Evolutionary conservation across 164 flowering plant species (phyloP), one percentile per base, ranked within the genome.

Genomic region (Aristolochia contorta): DNA sequence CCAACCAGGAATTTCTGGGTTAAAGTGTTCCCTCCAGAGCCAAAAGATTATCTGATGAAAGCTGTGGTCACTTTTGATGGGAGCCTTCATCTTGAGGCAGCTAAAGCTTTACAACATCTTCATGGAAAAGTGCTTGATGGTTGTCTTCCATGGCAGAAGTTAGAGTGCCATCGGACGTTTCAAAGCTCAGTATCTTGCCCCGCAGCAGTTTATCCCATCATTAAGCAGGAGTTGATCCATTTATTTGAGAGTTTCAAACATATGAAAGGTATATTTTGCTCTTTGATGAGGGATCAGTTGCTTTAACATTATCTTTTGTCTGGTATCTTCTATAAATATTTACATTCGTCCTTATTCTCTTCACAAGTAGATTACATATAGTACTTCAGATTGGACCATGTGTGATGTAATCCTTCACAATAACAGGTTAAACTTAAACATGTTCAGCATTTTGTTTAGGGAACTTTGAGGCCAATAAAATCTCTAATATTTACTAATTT

Each of bases 31-130:
- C 70, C 76, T 10, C 85, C 95, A 51, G 84, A 82, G 30, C 79
- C 80, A 22, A 80, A 76, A 66, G 90, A 86, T 74, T 45, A 58
- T 56, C 72, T 57, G 60, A 78, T 79, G 79, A 82, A 59, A 68
- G 97, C 96, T 47, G 8, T 60, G 58, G 78, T 93, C 22, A 82
- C 77, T 46, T 93, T 93, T 69, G 95, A 93, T 78, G 96, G 96
- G 23, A 77, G 79, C 67, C 64, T 90, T 24, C 93, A 90, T 82
- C 74, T 90, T 78, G 96, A 88, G 77, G 99, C 99, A 33, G 99
- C 97, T 48, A 85, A 72, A 73, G 99, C 99, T 57, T 78, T 93
- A 80, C 86, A 90, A 74, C 77, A 80, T 50, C 71, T 93, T 47
- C 77, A 84, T 50, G 97, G 97, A 57, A 88, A 80, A 71, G 91